Conservation (phyloP, 805 yeast genomes). For the Zygoascus flipseniorum region DNA sequence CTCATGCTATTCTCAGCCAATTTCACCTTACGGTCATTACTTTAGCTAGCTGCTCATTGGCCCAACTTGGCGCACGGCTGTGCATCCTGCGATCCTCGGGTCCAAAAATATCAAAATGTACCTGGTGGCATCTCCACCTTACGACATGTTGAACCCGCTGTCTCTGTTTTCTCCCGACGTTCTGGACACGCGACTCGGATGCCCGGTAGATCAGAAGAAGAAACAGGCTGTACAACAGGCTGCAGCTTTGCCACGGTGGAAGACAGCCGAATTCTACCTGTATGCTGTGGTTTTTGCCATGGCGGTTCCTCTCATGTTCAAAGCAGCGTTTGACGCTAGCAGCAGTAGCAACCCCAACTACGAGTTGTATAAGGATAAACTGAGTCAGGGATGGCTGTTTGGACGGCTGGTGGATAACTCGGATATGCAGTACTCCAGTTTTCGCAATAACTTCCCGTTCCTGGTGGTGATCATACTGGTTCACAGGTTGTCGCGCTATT, state of each 20-base stretch:
- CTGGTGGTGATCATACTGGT: constrained; percentile 44
- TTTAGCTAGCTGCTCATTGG: too few species aligned
- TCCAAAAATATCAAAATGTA: too few species aligned
- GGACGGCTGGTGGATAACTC: constrained; percentile 90
- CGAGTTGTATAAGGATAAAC: constrained; percentile 46
- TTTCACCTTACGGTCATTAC: too few species aligned
- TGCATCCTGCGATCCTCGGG: not conserved
- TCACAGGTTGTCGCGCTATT: constrained; percentile 48
- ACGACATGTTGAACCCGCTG: not conserved
- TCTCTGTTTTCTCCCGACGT: constrained; percentile 31
- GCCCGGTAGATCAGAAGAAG: constrained; percentile 27
- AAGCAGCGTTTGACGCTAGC: constrained; percentile 74
- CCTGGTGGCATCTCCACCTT: too few species aligned
- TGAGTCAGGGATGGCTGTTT: constrained; percentile 80
- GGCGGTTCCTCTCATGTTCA: constrained; percentile 75
- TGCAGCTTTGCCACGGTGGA: constrained; percentile 54
- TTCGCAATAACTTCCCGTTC: constrained; percentile 69
- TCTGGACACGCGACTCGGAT: constrained; percentile 35
- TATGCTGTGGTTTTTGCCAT: constrained; percentile 56
- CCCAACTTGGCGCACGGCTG: not conserved
- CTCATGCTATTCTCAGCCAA: too few species aligned
- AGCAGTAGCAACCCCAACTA: constrained; percentile 63
- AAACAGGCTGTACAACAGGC: constrained; percentile 17
- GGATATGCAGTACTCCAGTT: constrained; percentile 80
- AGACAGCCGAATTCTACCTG: constrained; percentile 61